Percentiles rank a stretch among this genome's conserved stretches.
phyloP scores from a whole-genome alignment of 768 basidiomycete genomes.

The Hydnomerulius pinastri region DNA sequence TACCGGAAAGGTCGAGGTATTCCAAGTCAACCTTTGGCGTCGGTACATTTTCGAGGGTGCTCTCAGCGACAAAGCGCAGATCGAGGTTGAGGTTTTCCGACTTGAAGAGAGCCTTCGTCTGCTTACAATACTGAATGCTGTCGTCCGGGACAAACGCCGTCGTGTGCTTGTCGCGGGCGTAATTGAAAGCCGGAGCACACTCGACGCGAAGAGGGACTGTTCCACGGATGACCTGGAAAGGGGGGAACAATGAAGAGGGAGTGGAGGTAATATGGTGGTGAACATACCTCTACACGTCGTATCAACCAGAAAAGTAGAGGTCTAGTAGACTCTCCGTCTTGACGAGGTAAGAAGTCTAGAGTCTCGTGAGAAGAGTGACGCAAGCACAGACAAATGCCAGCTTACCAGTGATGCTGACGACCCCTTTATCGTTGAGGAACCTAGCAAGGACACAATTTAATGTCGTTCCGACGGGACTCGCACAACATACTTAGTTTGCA shows the following conservation, averaged over 20 bases:
- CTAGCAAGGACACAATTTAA: conserved; percentile 23
- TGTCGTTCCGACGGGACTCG: background rate
- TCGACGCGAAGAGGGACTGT: conserved; percentile 78
- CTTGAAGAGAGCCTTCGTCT: conserved; percentile 64
- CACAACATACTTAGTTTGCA: conserved; percentile 70
- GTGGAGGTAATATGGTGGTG: background rate
- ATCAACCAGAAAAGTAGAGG: conserved; percentile 84
- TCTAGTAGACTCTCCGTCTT: conserved; percentile 42
- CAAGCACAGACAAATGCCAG: background rate
- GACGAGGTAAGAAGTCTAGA: conserved; percentile 80
- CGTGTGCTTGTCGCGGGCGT: conserved; percentile 76
- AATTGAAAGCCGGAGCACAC: conserved; percentile 96
- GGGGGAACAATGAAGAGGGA: background rate
- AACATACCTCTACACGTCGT: conserved; percentile 69
- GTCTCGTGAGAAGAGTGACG: conserved; percentile 6
- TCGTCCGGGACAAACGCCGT: conserved; percentile 57
- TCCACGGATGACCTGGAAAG: conserved; percentile 73
- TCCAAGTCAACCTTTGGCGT: conserved; percentile 58
- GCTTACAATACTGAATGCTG: conserved; percentile 40
- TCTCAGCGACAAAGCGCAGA: conserved; percentile 71
- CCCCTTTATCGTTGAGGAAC: conserved; percentile 87
- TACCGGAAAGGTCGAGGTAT: conserved; percentile 61
- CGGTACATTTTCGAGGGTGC: conserved; percentile 49
- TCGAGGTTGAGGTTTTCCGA: conserved; percentile 65
- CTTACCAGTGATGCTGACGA: conserved; percentile 78